Base-by-base conservation (phyloP, 371 early-diverging fungal species). In the Catenaria anguillulae region DNA sequence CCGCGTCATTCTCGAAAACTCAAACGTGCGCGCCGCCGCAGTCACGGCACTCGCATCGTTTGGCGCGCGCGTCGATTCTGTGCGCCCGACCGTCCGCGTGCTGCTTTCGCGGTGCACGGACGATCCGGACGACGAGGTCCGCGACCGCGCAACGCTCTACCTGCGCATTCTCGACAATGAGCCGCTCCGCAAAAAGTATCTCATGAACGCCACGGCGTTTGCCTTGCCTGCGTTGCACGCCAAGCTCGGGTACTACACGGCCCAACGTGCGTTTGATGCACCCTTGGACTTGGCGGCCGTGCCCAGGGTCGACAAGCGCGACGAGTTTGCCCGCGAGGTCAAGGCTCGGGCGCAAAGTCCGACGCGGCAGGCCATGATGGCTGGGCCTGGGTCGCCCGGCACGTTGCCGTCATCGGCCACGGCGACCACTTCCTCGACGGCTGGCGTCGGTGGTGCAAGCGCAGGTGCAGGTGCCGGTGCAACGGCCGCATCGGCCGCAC, bases 51-150 rank as follows among this genome's bases (percentile, higher is more conserved):
- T 98, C 67, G 86, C 91, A 62, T 90, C 90, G 65, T 97, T 98
- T 75, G 97, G 93, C 55, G 81, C 86, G 35, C 74, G 86, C 63
- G 78, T 85, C 23, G 82, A 81, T 33, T 93, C 94, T 48, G 66
- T 80, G 17, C 67, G 79, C 21, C 79, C 79, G 66, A 87, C 86
- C 46, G 83, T 97, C 56, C 76, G 79, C 42, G 88, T 94, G 24
- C 76, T 97, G 50, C 76, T 97, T 63, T 86, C 81, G 10, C 87
- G 97, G 64, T 97, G 97, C 74, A 74, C 92, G 68, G 94, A 97
- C 64, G 98, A 98, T 71, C 83, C 81, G 34, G 97, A 98, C 72
- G 97, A 97, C 71, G 97, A 98, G 71, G 97, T 97, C 31, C 89
- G 98, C 63, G 98, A 98, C 69, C 85, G 97, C 61, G 93, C 97